These are phyloP conservation scores for Neurospora sp. DNA, from an alignment of 2,329 filamentous ascomycete species.

Conservation along the genomic window DNA sequence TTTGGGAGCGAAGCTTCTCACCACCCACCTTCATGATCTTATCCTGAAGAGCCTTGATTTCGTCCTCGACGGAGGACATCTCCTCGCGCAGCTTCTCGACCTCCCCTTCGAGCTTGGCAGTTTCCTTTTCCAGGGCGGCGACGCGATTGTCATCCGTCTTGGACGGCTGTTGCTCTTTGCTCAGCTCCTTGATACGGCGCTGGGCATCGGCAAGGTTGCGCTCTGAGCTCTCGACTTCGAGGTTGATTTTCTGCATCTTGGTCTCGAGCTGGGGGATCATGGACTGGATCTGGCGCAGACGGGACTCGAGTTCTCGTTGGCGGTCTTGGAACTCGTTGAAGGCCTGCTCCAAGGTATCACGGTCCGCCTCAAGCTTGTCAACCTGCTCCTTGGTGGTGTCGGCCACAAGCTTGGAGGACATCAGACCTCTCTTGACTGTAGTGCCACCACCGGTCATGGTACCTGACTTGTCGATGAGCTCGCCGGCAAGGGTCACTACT, in stretches of 20 bases:
- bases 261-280: slow-evolving; percentile 81
- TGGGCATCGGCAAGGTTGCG: slow-evolving; percentile 77
- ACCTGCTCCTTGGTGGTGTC: slow-evolving; percentile 86
- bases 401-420: slow-evolving; percentile 91
- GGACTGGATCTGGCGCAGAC: slow-evolving; percentile 61
- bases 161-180: slow-evolving; percentile 70
- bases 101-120: slow-evolving; percentile 65
- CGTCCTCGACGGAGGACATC: slow-evolving; percentile 81
- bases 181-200: slow-evolving; percentile 76
- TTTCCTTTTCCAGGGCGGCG: slow-evolving; percentile 64
- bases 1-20: slow-evolving; percentile 82
- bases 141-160: slow-evolving; percentile 70
- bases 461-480: slow-evolving; percentile 95
- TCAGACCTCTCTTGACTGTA: slow-evolving; percentile 80
- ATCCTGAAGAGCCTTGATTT: slow-evolving; percentile 87
- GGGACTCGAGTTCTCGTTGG: slow-evolving; percentile 67
- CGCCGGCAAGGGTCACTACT: slow-evolving; percentile 89
- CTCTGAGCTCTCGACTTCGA: slow-evolving; percentile 81
- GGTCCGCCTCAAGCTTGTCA: slow-evolving; percentile 73
- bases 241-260: slow-evolving; percentile 77
- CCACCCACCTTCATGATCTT: slow-evolving; percentile 98
- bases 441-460: slow-evolving; percentile 97
- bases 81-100: slow-evolving; percentile 72
- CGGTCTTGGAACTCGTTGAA: slow-evolving; percentile 80
- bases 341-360: slow-evolving; percentile 73